These are phyloP conservation scores for Ceratobasidium sp. DNA, from an alignment of 1,284 basidiomycete genomes.

Conservation along the genomic window DNA sequence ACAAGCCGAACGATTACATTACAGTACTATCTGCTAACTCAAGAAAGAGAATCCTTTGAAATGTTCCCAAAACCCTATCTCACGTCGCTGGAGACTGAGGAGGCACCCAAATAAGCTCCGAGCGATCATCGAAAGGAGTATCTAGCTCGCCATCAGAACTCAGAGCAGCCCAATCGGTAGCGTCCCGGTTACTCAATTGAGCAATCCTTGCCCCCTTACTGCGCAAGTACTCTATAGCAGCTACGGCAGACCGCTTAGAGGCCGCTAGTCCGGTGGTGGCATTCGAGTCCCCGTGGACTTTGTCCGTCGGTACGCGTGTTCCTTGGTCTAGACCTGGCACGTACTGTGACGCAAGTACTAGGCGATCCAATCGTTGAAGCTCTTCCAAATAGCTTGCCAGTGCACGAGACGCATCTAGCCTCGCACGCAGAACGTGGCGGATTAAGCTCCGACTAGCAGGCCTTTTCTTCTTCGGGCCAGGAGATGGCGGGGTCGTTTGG, in stretches of 20 bases:
- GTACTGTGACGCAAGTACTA: constrained; percentile 67
- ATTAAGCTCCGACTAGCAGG: constrained; percentile 83
- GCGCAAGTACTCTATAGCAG: constrained; percentile 19
- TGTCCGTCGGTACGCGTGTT: not conserved
- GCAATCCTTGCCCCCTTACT: constrained; percentile 33
- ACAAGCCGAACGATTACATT: not conserved
- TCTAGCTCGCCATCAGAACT: constrained; percentile 36
- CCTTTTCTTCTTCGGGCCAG: constrained; percentile 53
- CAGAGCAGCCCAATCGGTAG: constrained; percentile 37
- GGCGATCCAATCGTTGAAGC: constrained; percentile 64
- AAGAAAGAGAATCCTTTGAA: not conserved
- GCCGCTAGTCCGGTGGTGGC: not conserved
- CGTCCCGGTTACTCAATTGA: constrained; percentile 23
- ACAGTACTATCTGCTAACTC: not conserved
- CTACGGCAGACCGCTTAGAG: constrained; percentile 10
- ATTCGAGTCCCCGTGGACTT: not conserved
- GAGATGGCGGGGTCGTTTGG: constrained; percentile 52
- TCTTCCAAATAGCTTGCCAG: constrained; percentile 76
- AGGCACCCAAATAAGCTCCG: constrained; percentile 32
- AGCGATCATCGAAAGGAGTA: constrained; percentile 32
- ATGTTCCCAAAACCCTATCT: not conserved
- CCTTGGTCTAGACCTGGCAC: constrained; percentile 57
- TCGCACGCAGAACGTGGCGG: constrained; percentile 83
- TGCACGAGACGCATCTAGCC: constrained; percentile 78
- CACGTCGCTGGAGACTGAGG: constrained; percentile 20